phyloP scores from a whole-genome alignment of 176 grass and related monocot species.

The Thinopyrum elongatum region DNA sequence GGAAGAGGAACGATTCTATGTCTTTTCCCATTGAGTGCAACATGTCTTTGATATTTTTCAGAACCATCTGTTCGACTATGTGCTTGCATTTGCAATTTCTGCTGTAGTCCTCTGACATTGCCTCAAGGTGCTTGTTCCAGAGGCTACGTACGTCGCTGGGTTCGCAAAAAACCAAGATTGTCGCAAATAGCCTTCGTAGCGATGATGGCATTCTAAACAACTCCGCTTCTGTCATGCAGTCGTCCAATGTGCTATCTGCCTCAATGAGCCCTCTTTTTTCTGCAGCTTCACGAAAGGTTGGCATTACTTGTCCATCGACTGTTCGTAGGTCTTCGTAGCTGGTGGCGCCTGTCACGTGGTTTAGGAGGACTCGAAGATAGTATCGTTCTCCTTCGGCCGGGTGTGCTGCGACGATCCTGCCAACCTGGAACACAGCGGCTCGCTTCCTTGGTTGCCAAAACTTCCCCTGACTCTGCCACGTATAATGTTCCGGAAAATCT shows the following conservation, averaged over 20 bases:
- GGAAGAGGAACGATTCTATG: not conserved
- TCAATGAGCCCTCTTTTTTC: no score
- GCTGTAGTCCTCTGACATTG: not conserved
- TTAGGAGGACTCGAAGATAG: not conserved
- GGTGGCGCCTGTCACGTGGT: not conserved
- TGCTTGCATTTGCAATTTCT: not conserved
- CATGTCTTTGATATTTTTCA: not conserved
- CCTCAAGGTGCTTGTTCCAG: not conserved
- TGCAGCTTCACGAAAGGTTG: no score
- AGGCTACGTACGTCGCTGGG: not conserved
- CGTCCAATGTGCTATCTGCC: no score
- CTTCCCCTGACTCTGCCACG: no score
- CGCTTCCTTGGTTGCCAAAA: no score
- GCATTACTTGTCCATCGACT: no score
- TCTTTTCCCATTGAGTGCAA: not conserved
- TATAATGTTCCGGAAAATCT: no score
- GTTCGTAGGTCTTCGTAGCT: not conserved
- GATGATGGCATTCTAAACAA: no score
- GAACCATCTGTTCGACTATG: not conserved
- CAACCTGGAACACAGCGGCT: not conserved
- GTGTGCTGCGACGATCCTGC: not conserved
- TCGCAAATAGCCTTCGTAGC: no score
- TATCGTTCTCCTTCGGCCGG: not conserved
- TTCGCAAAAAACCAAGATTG: no score
- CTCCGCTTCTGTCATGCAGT: no score